A percentile compares a stretch with the other conserved stretches of the same genome.
phyloP scores from a whole-genome alignment of 2,329 filamentous ascomycete genomes.

The Helminthosporium solani region DNA sequence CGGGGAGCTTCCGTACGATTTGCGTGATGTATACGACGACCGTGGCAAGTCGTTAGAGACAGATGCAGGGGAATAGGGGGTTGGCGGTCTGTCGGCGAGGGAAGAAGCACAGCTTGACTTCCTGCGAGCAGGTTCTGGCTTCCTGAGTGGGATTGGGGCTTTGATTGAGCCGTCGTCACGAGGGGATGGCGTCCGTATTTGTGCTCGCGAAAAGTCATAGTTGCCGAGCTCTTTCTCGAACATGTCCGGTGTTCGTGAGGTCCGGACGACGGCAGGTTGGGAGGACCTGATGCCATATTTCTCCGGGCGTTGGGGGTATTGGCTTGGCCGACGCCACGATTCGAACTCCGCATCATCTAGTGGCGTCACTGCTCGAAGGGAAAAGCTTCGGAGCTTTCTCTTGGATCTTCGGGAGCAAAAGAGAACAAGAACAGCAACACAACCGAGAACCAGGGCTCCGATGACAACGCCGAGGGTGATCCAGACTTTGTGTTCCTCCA shows the following conservation, averaged over 20 bases:
- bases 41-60: constrained; percentile 29
- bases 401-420: constrained; percentile 38
- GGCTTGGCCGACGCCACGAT: constrained; percentile 43
- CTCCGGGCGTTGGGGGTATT: constrained; percentile 38
- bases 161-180: constrained; percentile 19
- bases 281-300: constrained; percentile 38
- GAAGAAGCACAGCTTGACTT: constrained; percentile 39
- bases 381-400: constrained; percentile 37
- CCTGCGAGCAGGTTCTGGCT: constrained; percentile 35
- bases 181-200: constrained; percentile 25
- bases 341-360: constrained; percentile 45
- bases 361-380: constrained; percentile 41
- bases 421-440: constrained; percentile 29
- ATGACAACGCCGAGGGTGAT: constrained; percentile 40
- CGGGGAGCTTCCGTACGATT: constrained; percentile 23
- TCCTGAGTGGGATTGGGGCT: constrained; percentile 32
- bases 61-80: constrained; percentile 41
- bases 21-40: constrained; percentile 29
- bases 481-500: constrained; percentile 38
- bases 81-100: constrained; percentile 41
- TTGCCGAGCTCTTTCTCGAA: constrained; percentile 38
- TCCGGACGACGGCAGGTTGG: constrained; percentile 27
- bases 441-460: constrained; percentile 33
- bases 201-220: constrained; percentile 24
- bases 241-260: constrained; percentile 26